These are phyloP conservation scores for Rhododendron griersonianum DNA, from an alignment of 148 eudicot species.

Conservation along the genomic window DNA sequence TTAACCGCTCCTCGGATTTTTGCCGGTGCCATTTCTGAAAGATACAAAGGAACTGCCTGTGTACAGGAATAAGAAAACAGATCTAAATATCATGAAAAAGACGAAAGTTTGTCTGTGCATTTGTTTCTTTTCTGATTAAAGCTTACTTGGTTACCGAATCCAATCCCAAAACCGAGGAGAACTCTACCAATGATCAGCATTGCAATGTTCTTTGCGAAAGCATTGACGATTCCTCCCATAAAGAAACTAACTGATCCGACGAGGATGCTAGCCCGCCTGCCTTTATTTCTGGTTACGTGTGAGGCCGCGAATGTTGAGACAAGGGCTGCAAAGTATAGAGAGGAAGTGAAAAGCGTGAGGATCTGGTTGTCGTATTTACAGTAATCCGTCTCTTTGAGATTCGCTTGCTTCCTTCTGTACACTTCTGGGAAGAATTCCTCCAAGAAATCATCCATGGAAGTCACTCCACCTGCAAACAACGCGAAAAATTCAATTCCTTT, in stretches of 20 bases:
- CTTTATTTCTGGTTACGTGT: conserved; percentile 54
- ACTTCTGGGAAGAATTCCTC: conserved; percentile 67
- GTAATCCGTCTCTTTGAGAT: conserved; percentile 75
- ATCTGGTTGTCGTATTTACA: conserved; percentile 85
- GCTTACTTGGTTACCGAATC: conserved; percentile 78
- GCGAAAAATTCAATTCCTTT: background rate
- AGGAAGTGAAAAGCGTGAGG: conserved; percentile 89
- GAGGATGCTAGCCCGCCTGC: conserved; percentile 63
- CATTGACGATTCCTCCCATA: conserved; percentile 50
- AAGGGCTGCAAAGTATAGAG: conserved; percentile 75
- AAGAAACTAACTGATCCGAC: conserved; percentile 63
- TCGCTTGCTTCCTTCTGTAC: conserved; percentile 55
- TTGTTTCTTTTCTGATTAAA: background rate
- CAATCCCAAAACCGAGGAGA: conserved; percentile 73
- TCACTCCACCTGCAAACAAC: conserved; percentile 70
- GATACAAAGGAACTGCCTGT: conserved; percentile 72
- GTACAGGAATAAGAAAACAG: background rate
- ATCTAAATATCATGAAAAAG: background rate
- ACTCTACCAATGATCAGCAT: conserved; percentile 67
- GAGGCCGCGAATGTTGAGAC: conserved; percentile 83
- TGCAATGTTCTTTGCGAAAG: conserved; percentile 43
- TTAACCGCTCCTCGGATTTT: conserved; percentile 62
- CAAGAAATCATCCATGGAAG: conserved; percentile 95
- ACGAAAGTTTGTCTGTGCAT: background rate
- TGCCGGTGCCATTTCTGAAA: conserved; percentile 80